Evolutionary conservation across 768 basidiomycete species (phyloP).

Genomic region (Terana coerulea): DNA sequence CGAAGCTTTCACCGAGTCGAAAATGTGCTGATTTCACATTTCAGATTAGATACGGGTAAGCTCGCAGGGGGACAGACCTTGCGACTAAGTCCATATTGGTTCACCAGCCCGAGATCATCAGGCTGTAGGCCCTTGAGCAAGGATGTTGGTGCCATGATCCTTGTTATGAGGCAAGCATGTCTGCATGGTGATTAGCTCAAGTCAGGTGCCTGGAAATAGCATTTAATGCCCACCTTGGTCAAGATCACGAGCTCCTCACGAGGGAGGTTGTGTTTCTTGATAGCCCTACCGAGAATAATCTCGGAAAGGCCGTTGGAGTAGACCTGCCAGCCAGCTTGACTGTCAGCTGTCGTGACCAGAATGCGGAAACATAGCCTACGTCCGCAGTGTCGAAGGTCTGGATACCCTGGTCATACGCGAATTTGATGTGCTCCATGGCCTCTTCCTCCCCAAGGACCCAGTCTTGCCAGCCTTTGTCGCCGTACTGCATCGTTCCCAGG

Average conservation of each 20-base stretch:
- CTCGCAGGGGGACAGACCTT: conserved; percentile 24
- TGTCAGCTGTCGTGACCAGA: neutral
- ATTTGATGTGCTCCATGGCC: conserved; percentile 37
- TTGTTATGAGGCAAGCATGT: neutral
- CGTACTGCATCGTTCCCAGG: conserved; percentile 20
- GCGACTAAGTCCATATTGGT: conserved; percentile 33
- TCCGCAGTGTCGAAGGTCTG: conserved; percentile 37
- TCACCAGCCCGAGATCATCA: conserved; percentile 31
- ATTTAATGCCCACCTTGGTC: conserved; percentile 35
- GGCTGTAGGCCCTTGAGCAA: conserved; percentile 4
- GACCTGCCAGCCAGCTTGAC: conserved; percentile 13
- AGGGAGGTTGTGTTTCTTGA: conserved; percentile 41
- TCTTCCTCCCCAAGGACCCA: conserved; percentile 19
- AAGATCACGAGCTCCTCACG: conserved; percentile 48
- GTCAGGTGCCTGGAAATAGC: too few relatives aligned
- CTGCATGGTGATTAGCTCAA: neutral
- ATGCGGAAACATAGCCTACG: conserved; percentile 13
- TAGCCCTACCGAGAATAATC: conserved; percentile 43
- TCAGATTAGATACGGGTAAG: neutral
- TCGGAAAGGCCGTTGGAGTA: conserved; percentile 42
- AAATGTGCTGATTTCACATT: conserved; percentile 56
- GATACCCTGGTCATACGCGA: conserved; percentile 41
- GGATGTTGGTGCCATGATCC: neutral
- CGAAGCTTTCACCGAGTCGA: conserved; percentile 59
- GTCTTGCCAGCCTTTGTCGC: conserved; percentile 14